Conservation (phyloP, 306 rosid genomes). For the Fragaria vesca region DNA sequence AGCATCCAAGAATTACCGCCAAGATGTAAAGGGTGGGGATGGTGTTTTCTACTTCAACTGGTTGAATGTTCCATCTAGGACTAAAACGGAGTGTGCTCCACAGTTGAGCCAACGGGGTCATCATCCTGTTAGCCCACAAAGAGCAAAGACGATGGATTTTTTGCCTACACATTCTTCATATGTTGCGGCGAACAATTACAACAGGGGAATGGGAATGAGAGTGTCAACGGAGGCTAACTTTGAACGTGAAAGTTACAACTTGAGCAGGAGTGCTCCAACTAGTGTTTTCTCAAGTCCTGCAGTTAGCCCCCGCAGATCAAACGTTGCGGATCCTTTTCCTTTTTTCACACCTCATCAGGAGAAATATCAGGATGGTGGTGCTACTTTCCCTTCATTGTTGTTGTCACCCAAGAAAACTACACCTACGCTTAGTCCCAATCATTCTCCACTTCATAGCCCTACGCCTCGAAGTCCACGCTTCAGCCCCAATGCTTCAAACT, state of each 20-base stretch:
- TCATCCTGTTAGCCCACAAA: conserved; percentile 16
- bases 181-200: conserved; percentile 28
- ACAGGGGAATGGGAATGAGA: conserved; percentile 21
- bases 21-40: conserved; percentile 19
- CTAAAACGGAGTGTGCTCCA: neutral
- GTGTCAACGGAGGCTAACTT: conserved; percentile 30
- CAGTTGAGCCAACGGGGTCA: conserved; percentile 11
- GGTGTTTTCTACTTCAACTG: conserved; percentile 21
- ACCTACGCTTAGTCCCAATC: conserved; percentile 44
- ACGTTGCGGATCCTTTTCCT: conserved; percentile 38
- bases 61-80: conserved; percentile 28
- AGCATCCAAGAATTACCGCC: conserved; percentile 31
- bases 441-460: conserved; percentile 55
- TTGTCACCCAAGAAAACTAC: conserved; percentile 21
- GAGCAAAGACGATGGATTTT: conserved; percentile 26
- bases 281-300: conserved; percentile 73
- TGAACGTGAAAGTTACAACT: conserved; percentile 29
- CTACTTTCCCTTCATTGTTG: conserved; percentile 24
- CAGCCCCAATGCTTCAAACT: conserved; percentile 38
- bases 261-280: conserved; percentile 75
- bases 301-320: conserved; percentile 67
- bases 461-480: conserved; percentile 30
- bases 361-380: conserved; percentile 30
- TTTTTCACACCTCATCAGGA: conserved; percentile 32
- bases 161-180: conserved; percentile 3